These are phyloP conservation scores for Acer yangbiense DNA, from an alignment of 345 rosid species.

Conservation along the genomic window DNA sequence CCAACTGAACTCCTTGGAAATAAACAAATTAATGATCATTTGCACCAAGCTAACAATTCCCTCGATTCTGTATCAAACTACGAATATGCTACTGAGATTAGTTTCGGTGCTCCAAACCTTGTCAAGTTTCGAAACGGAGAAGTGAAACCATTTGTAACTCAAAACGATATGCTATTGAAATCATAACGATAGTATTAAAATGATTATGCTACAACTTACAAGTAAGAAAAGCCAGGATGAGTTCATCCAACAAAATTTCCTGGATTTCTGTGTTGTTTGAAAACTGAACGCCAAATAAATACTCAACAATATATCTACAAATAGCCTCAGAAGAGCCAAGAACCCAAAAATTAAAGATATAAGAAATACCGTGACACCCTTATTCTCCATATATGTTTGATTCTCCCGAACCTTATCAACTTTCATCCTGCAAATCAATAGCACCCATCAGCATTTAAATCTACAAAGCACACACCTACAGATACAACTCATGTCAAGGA, in stretches of 20 bases:
- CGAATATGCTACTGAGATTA: too few species aligned
- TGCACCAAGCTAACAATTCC: too few species aligned
- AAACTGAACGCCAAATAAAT: slow-evolving; percentile 30
- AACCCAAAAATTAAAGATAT: slow-evolving; percentile 59
- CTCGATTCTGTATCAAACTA: too few species aligned
- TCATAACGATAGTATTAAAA: slow-evolving; percentile 54
- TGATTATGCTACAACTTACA: slow-evolving; percentile 42
- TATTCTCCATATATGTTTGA: slow-evolving; percentile 70
- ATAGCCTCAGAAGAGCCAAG: slow-evolving; percentile 49
- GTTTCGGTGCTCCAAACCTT: not conserved
- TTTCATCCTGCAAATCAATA: slow-evolving; percentile 46
- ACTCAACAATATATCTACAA: slow-evolving; percentile 44
- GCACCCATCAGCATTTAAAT: slow-evolving; percentile 8
- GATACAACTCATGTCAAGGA: too few species aligned
- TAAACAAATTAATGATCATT: too few species aligned
- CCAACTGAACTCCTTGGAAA: too few species aligned
- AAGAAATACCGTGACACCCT: slow-evolving; percentile 68
- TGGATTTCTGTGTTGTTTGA: slow-evolving; percentile 32
- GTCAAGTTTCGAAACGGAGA: not conserved
- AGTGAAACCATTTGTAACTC: not conserved
- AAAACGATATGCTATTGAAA: not conserved
- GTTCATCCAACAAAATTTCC: slow-evolving; percentile 62
- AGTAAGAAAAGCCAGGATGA: slow-evolving; percentile 62
- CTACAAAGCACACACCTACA: not conserved
- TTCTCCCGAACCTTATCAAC: slow-evolving; percentile 52